Base-by-base conservation (phyloP, 2,329 filamentous ascomycete species). In the Trichoderma simmonsii region DNA sequence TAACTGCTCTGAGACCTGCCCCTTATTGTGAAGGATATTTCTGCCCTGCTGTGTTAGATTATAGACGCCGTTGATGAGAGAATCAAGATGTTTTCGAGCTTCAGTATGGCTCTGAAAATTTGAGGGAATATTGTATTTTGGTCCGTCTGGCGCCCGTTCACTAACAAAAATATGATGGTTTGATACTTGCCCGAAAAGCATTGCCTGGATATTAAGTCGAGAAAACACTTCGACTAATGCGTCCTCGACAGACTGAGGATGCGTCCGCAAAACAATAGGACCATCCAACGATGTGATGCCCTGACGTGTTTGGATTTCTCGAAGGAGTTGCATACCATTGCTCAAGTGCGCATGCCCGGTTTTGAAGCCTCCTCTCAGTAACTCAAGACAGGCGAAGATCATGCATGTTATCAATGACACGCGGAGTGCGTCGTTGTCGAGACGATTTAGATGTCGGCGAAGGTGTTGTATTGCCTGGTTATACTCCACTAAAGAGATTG, bases 401-500 rank as follows among this genome's bases (percentile, higher is more conserved):
- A 83, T 75, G 63, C 83, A 85, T 1, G 80, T 77, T 36, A 85
- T 81, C n/a, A 85, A 76, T 2, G 80, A 78, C n/a, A 83, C 75
- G 2, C 79, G 78, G 0, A 80, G 61, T 2, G 80, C 80, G 11
- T 76, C 69, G n/a, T 77, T 77, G n/a, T 76, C 75, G 71, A 74
- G 18, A 62, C 65, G 12, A 8, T 61, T 54, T 11, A 79, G 73
- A 54, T 79, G 80, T 6, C 71, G 74, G 39, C 78, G 79, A 5
- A 85, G 75, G 59, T 79, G 71, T 14, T 73, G 64, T 62, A 84
- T 84, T 4, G 82, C 81, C 54, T 81, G 81, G 72, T 77, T 82
- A 64, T 85, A 83, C 48, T 84, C 81, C 30, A 75, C 76, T 48
- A 85, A 72, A 11, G 79, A 64, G 28, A 71, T 76, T 72, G 43